Evolutionary conservation across 1,139 yeast species (phyloP), one percentile per base, ranked within the genome.

Genomic region (Blastobotrys capitulatus): DNA sequence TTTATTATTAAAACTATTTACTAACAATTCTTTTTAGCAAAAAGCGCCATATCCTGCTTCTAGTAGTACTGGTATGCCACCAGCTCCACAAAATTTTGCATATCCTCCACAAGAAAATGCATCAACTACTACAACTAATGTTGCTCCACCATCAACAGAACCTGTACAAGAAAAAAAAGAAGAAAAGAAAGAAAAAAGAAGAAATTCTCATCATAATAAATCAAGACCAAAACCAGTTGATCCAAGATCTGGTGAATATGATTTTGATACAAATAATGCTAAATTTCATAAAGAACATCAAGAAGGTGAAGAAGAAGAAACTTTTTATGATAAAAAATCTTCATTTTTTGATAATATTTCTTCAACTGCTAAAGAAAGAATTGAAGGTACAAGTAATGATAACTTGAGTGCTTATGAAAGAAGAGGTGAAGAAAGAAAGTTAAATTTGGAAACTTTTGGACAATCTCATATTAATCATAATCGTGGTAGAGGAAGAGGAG

Each of bases 271-370:
- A 36, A 79, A 79, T 57, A 85, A 84, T 64, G 89, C 88, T 35
- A 73, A 67, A 53, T 71, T 69, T 43, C 65, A 58, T 37, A 52
- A 55, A 41, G 65, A 62, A 22, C 46, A 58, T 41, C 51, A 49
- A 35, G 55, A 57, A 44, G 57, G 54, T 31, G 48, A 37, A 51
- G 53, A 52, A 7, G 52, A 52, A 32, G 66, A 65, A 19, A 60
- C 69, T 37, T 77, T 75, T 40, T 86, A 86, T 66, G 77, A 84
- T 65, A 83, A 80, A 61, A 77, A 76, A 58, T 77, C 86, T 12
- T 86, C 95, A 1, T 88, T 88, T 65, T 88, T 88, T 60, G 96
- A 88, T 67, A 79, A 78, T 52, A 77, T 88, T 54, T 84, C 94
- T 9, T 80, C 86, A 7, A 70, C 78, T 7, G 68, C 77, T 13